Percentiles rank a stretch among this genome's conserved stretches.
These are phyloP conservation scores for Colletotrichum filicis DNA, from an alignment of 2,329 filamentous ascomycete species.

Conservation along the genomic window DNA sequence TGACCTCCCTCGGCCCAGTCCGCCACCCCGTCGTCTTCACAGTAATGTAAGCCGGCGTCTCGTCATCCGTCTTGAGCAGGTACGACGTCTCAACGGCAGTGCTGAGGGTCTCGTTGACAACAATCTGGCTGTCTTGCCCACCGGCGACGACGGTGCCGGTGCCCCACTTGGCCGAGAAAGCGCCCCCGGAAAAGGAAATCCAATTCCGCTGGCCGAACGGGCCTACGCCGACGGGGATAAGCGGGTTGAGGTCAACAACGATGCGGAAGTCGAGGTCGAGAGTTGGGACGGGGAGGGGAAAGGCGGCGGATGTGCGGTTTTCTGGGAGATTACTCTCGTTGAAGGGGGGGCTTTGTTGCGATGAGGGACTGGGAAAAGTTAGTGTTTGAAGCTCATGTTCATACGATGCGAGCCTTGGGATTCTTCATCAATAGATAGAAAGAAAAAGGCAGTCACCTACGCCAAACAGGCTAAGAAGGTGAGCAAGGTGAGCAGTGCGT, in stretches of 20 bases:
- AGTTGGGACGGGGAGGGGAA: constrained; percentile 57
- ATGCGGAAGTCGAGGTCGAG: constrained; percentile 63
- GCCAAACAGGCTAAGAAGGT: neutral
- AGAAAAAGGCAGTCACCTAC: neutral
- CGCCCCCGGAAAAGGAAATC: constrained; percentile 58
- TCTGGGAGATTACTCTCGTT: constrained; percentile 19
- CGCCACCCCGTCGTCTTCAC: constrained; percentile 56
- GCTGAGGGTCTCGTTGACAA: constrained; percentile 41
- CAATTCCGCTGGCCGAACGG: constrained; percentile 58
- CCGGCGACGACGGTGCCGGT: constrained; percentile 56
- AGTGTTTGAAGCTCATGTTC: neutral
- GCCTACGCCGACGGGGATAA: constrained; percentile 53
- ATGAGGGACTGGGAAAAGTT: neutral
- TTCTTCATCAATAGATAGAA: neutral
- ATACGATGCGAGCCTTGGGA: neutral
- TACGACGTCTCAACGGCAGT: constrained; percentile 58
- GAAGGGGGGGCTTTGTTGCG: constrained; percentile 9
- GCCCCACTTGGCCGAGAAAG: constrained; percentile 61
- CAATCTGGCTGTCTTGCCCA: constrained; percentile 49
- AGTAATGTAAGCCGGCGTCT: constrained; percentile 50
- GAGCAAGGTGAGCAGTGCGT: neutral
- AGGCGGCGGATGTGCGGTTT: constrained; percentile 54
- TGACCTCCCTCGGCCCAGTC: constrained; percentile 56
- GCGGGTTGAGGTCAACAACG: constrained; percentile 56
- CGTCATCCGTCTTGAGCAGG: constrained; percentile 59